phyloP scores from a whole-genome alignment of 495 filamentous ascomycete genomes.

The Neurospora sp. region DNA sequence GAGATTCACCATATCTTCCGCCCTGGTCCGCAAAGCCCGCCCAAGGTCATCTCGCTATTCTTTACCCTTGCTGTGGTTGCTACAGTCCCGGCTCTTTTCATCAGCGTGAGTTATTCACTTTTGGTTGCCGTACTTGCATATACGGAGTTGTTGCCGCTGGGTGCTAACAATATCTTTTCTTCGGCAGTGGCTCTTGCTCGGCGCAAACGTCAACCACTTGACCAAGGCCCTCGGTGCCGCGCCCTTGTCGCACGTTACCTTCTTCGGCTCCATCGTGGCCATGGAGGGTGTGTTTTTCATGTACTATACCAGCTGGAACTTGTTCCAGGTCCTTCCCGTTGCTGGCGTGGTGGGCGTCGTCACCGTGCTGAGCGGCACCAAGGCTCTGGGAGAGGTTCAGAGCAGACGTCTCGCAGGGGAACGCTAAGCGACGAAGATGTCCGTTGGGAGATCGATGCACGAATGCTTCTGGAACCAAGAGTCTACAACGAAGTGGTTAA shows the following conservation, averaged over 20 bases:
- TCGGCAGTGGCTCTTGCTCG: constrained; percentile 63
- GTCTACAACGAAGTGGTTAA: neutral
- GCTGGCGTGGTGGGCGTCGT: constrained; percentile 55
- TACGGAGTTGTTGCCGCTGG: neutral
- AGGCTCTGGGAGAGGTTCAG: constrained; percentile 89
- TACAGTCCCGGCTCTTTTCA: constrained; percentile 60
- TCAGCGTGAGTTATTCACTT: constrained; percentile 42
- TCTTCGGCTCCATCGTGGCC: constrained; percentile 72
- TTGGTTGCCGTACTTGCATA: neutral
- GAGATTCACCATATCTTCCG: constrained; percentile 93
- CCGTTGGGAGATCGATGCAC: neutral
- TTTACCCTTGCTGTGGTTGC: constrained; percentile 65
- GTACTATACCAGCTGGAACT: constrained; percentile 88
- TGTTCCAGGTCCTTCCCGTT: constrained; percentile 81
- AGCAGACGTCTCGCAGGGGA: constrained; percentile 71
- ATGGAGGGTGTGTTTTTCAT: constrained; percentile 90
- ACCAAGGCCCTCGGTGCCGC: constrained; percentile 59
- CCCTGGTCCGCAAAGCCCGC: constrained; percentile 64
- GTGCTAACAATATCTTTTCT: constrained; percentile 1
- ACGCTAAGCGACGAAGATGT: constrained; percentile 25
- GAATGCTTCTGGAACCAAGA: neutral
- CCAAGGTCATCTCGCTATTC: constrained; percentile 68
- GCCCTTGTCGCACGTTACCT: constrained; percentile 67
- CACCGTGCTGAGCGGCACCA: constrained; percentile 78
- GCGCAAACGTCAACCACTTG: constrained; percentile 76